phyloP scores from a whole-genome alignment of 139 green algal genomes.

The Micractinium sp. region DNA sequence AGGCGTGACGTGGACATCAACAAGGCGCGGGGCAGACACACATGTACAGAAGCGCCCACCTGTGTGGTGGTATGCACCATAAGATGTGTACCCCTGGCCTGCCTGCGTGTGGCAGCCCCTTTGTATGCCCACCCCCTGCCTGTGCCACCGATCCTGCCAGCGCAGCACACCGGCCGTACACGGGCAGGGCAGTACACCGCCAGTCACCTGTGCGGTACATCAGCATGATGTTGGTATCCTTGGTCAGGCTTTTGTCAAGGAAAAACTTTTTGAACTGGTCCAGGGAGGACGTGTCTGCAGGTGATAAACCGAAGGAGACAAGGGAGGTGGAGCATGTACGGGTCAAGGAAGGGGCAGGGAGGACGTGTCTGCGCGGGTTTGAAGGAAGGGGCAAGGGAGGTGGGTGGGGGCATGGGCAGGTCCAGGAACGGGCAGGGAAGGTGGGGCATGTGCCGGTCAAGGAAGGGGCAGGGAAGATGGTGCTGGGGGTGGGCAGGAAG shows the following conservation, averaged over 20 bases:
- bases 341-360: not conserved
- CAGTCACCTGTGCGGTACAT: slow-evolving; percentile 43
- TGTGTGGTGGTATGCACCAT: not conserved
- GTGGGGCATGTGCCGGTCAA: not conserved
- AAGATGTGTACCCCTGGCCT: no score
- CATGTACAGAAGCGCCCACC: not conserved
- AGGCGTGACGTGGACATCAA: no score
- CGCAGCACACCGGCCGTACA: not conserved
- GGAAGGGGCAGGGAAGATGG: no score
- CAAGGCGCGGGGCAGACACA: no score
- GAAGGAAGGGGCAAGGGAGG: not conserved
- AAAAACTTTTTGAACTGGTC: slow-evolving; percentile 69
- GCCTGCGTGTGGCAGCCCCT: no score
- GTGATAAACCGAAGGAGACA: not conserved
- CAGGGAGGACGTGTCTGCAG: slow-evolving; percentile 59
- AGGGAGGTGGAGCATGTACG: no score
- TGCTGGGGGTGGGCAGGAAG: no score
- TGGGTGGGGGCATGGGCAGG: no score
- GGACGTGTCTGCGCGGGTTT: slow-evolving; percentile 47
- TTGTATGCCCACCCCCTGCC: no score
- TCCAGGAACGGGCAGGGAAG: not conserved
- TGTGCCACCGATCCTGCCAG: no score
- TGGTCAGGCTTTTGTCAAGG: slow-evolving; percentile 52
- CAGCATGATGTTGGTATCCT: slow-evolving; percentile 56
- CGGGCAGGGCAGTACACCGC: not conserved